phyloP scores from a whole-genome alignment of 2,329 filamentous ascomycete genomes.

The Zelopaecilomyces penicillatus region DNA sequence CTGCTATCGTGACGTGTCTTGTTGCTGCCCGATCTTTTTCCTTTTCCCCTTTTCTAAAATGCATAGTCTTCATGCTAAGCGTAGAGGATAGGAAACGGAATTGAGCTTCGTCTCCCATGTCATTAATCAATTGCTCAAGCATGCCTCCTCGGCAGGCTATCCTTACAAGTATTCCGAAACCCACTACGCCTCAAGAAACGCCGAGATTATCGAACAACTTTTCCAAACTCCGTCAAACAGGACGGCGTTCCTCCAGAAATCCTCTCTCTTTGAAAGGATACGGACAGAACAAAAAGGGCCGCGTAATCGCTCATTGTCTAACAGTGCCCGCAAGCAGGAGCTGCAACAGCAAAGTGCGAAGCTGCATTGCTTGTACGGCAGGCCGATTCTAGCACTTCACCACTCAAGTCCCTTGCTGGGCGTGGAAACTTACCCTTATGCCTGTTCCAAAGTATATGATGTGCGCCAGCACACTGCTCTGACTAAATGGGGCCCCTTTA shows the following conservation, averaged over 20 bases:
- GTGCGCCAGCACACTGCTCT: conserved; percentile 55
- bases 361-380: conserved; percentile 60
- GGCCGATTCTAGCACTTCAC: conserved; percentile 37
- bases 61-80: not conserved
- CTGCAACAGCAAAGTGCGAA: conserved; percentile 58
- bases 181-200: conserved; percentile 39
- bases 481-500: conserved; percentile 65
- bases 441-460: conserved; percentile 65
- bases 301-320: conserved; percentile 7
- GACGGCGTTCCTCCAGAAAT: conserved; percentile 54
- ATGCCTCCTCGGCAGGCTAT: conserved; percentile 29
- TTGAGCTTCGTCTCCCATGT: conserved; percentile 40
- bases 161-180: conserved; percentile 24
- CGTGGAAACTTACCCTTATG: conserved; percentile 46
- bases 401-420: conserved; percentile 23
- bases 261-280: conserved; percentile 53
- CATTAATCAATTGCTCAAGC: conserved; percentile 36
- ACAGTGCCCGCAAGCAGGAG: conserved; percentile 9
- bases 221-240: conserved; percentile 42
- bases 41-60: not conserved
- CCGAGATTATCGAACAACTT: conserved; percentile 33
- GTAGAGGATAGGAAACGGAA: conserved; percentile 27
- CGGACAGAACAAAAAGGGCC: conserved; percentile 25
- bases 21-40: not conserved
- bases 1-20: not conserved